These are phyloP conservation scores for Pleurostoma richardsiae DNA, from an alignment of 2,329 filamentous ascomycete genomes.

Conservation along the genomic window DNA sequence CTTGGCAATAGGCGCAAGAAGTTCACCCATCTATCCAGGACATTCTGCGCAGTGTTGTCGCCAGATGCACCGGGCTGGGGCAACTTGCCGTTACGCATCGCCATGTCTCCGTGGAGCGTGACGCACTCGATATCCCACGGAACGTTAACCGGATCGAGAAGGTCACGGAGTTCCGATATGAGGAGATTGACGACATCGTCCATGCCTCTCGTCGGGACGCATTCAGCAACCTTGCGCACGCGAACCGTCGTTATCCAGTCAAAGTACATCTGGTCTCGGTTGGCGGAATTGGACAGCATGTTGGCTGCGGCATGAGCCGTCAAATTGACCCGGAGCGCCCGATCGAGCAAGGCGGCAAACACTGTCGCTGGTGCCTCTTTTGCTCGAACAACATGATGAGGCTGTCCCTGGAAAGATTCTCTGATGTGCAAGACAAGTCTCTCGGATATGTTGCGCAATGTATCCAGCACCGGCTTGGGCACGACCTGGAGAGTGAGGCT, in stretches of 20 bases:
- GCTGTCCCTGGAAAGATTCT: conserved; percentile 79
- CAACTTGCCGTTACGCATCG: conserved; percentile 39
- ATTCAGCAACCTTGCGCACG: conserved; percentile 58
- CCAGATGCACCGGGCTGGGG: conserved; percentile 28
- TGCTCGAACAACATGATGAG: conserved; percentile 77
- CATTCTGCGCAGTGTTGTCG: conserved; percentile 50
- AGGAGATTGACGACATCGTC: conserved; percentile 60
- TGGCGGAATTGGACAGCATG: conserved; percentile 82
- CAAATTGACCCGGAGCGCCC: conserved; percentile 85
- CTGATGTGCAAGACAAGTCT: conserved; percentile 76
- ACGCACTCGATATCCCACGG: conserved; percentile 60
- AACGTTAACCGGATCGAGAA: conserved; percentile 64
- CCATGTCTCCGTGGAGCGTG: conserved; percentile 55
- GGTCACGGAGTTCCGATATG: conserved; percentile 61
- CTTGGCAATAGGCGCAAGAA: conserved; percentile 65
- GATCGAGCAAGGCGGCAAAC: conserved; percentile 80
- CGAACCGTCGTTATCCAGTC: conserved; percentile 74
- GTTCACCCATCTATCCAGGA: conserved; percentile 72
- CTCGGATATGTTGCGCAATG: conserved; percentile 80
- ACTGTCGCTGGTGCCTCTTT: conserved; percentile 85
- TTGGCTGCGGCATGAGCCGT: conserved; percentile 92
- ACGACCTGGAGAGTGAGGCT: conserved; percentile 88
- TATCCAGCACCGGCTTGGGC: conserved; percentile 80
- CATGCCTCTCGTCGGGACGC: conserved; percentile 58
- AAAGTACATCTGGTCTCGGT: conserved; percentile 90